Conservation (phyloP, 2,329 filamentous ascomycete genomes). For the Akanthomyces uredinophilus region DNA sequence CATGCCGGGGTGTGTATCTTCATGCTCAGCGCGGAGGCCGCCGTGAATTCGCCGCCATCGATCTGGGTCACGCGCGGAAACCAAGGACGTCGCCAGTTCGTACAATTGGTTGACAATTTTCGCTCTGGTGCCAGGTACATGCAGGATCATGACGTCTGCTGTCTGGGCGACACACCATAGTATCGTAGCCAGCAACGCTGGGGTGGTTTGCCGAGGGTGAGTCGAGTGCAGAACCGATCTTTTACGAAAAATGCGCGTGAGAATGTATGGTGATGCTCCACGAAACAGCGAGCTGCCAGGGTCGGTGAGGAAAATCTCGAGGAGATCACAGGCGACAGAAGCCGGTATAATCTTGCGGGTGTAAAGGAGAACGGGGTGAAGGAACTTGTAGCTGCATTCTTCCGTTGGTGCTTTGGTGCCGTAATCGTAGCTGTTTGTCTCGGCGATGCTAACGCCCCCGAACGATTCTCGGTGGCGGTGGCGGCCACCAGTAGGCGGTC, state of each 20-base stretch:
- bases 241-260: constrained; percentile 41
- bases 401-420: constrained; percentile 24
- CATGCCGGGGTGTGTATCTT: constrained; percentile 24
- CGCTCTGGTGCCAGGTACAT: constrained; percentile 35
- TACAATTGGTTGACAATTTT: constrained; percentile 35
- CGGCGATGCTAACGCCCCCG: not conserved
- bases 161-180: constrained; percentile 45
- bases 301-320: constrained; percentile 44
- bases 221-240: constrained; percentile 37
- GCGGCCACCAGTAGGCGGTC: not conserved
- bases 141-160: constrained; percentile 38
- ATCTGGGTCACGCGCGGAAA: constrained; percentile 32
- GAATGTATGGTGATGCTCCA: constrained; percentile 42
- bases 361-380: constrained; percentile 35
- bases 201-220: constrained; percentile 36
- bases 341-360: constrained; percentile 35
- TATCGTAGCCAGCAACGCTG: constrained; percentile 42
- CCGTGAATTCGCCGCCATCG: constrained; percentile 33
- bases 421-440: constrained; percentile 18
- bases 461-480: not conserved
- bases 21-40: constrained; percentile 29
- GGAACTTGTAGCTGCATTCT: constrained; percentile 36
- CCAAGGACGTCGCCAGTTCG: constrained; percentile 29
- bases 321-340: constrained; percentile 40
- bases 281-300: constrained; percentile 39